Evolutionary conservation across 2,329 filamentous ascomycete genomes (phyloP), one percentile per base, ranked within the genome.

Genomic region (Berkeleyomyces rouxiae): DNA sequence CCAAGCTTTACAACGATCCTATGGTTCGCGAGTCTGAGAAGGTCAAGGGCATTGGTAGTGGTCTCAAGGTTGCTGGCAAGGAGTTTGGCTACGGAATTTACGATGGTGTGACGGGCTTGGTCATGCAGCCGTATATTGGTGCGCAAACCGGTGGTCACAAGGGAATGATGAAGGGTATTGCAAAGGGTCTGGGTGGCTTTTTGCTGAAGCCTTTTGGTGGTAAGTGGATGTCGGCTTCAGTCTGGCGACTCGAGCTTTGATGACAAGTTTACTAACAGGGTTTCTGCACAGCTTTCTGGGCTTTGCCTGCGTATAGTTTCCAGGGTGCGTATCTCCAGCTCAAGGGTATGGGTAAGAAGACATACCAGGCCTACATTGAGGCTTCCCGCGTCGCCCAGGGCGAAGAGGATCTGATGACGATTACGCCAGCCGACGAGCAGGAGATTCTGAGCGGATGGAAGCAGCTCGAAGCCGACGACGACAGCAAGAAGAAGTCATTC

Each of bases 241-340:
- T 23, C 33, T 47, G 37, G 49, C 57, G 5, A 53, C 40, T 7
- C 46, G 51, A 13, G 7, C 47, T n/a, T 13, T 23, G 42, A 47
- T 11, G 51, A 23, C 10, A 23, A 33, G 23, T n/a, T 44, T 43
- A 42, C 42, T 63, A 42, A 61, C 58, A 58, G 53, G 39, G 6
- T 44, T 10, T 51, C 7, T 31, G 13, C 7, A 43, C 40, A 65
- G 65, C 63, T 46, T 36, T 66, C 31, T 65, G 63, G 61, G 62
- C 65, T 42, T 37, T 66, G 39, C 88, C 89, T 0, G 90, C 86
- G 4, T 95, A 93, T 69, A 81, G 88, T 3, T 86, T 91, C 77
- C 88, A 91, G 70, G 90, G 90, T 1, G 78, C 93, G 0, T 84
- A 92, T 68, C 87, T 87, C 47, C 86, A 92, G 70, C 78, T 93